These are phyloP conservation scores for Cinchona pubescens DNA, from an alignment of 257 asterid genomes.

Conservation along the genomic window DNA sequence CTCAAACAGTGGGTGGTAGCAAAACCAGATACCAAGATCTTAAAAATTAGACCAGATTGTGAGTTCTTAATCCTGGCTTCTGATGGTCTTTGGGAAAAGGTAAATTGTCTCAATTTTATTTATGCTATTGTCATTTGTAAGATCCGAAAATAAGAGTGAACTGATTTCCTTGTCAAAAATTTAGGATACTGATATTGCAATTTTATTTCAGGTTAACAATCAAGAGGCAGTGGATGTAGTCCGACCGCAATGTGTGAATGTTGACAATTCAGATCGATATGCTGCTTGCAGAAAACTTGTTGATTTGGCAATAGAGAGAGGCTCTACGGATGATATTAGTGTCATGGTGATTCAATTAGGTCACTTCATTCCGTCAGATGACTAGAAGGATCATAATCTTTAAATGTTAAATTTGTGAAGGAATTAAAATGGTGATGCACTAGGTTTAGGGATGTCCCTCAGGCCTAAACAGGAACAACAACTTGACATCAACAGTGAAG, in stretches of 20 bases:
- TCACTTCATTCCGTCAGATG: constrained; percentile 32
- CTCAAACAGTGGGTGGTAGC: constrained; percentile 77
- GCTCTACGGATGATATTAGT: constrained; percentile 65
- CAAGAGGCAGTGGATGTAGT: constrained; percentile 77
- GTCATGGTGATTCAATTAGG: constrained; percentile 58
- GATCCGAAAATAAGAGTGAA: not conserved
- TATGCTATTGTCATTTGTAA: not conserved
- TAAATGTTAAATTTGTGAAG: not conserved
- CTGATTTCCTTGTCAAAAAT: not conserved
- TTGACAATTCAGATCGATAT: constrained; percentile 34
- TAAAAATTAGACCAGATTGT: constrained; percentile 45
- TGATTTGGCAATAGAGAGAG: constrained; percentile 59
- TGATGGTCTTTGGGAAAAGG: constrained; percentile 91
- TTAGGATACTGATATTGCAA: constrained; percentile 12
- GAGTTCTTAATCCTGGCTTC: constrained; percentile 84
- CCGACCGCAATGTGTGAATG: constrained; percentile 39
- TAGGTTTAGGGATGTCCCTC: not conserved
- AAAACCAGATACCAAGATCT: constrained; percentile 55
- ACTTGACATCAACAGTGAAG: not conserved
- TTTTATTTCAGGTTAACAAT: constrained; percentile 54
- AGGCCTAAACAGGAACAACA: not conserved
- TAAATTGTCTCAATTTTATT: constrained; percentile 12
- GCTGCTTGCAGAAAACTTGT: constrained; percentile 72
- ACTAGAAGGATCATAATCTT: not conserved
- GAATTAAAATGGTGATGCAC: too few relatives aligned